These are phyloP conservation scores for Colletotrichum sp. DNA, from an alignment of 2,329 filamentous ascomycete genomes.

Conservation along the genomic window DNA sequence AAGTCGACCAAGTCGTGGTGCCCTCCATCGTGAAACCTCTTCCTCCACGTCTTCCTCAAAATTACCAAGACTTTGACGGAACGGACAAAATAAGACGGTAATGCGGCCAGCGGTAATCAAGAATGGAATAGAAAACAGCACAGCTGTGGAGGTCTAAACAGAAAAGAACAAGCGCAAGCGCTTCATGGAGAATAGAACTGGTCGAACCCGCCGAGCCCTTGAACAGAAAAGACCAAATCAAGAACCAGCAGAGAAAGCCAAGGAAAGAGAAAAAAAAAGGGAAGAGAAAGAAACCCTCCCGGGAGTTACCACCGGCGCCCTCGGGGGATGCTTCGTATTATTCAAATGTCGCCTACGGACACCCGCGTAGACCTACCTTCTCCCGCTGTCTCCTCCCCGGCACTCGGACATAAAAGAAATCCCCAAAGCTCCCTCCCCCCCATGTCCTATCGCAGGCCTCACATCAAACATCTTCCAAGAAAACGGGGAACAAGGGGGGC, in stretches of 20 bases:
- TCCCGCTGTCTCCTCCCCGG: not conserved
- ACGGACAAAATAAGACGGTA: not conserved
- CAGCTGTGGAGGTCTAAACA: slow-evolving; percentile 2
- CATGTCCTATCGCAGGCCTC: not conserved
- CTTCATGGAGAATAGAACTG: not conserved
- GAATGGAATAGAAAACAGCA: not conserved
- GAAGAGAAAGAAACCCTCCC: not conserved
- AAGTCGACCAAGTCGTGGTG: slow-evolving; percentile 1
- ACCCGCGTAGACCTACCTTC: not conserved
- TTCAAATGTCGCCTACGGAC: not conserved
- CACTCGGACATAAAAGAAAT: not conserved
- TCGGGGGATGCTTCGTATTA: not conserved
- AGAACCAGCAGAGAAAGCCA: not conserved
- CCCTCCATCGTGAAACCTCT: not conserved
- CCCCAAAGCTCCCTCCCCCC: not conserved
- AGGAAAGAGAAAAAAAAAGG: not conserved
- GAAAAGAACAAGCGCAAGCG: not conserved
- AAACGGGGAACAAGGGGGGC: not conserved
- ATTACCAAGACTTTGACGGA: not conserved
- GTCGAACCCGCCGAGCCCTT: not conserved
- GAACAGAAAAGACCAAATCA: not conserved
- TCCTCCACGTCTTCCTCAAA: not conserved
- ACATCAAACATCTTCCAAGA: slow-evolving; percentile 14
- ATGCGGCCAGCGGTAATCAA: not conserved
- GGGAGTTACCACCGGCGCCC: not conserved